Base-by-base conservation (phyloP, 1,284 basidiomycete genomes). In the Trametes sp. region DNA sequence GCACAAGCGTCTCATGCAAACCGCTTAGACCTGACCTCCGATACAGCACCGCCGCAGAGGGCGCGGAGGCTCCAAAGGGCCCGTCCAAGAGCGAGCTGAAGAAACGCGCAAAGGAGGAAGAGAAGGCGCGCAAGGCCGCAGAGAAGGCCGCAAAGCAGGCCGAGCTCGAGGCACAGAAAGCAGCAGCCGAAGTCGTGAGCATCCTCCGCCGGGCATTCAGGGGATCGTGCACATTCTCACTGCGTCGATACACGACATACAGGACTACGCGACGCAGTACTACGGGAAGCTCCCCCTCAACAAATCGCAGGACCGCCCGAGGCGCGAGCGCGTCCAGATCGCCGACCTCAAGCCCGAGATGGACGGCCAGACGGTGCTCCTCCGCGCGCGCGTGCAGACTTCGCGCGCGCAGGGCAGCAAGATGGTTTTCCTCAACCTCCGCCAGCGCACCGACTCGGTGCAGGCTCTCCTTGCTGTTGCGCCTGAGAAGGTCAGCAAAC, bases 251-350 rank as follows among this genome's bases (percentile, higher is more conserved):
- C 61, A 38, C 42, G 48, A 50, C 46, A 38, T 61, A 28, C 66
- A 94, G 90, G 97, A 98, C 78, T 92, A 84, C 78, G 92, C 97
- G 8, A 80, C 83, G 36, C 88, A 92, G 60, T 94, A 90, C 79
- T 99, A 99, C 77, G 98, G 98, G 62, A 85, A 88, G 71, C 85
- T 96, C 14, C 95, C 96, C 23, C 81, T 99, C 57, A 94, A 98
- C 80, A 95, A 98, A 79, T 98, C 96, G 24, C 92, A 95, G 76
- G 87, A 84, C 16, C 86, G 90, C 50, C 67, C 82, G 82, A 75
- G 84, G 76, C 72, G 82, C 54, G 69, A 74, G 48, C 84, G 83
- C 64, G 75, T 81, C 62, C 78, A 90, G 70, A 92, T 99, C 69
- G 78, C 82, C 31, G 80, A 87, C 14, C 81, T 99, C 58, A 85